A percentile compares a stretch with the other conserved stretches of the same genome.
Conservation (phyloP, 345 rosid genomes). For the Bruguiera gymnorhiza region DNA sequence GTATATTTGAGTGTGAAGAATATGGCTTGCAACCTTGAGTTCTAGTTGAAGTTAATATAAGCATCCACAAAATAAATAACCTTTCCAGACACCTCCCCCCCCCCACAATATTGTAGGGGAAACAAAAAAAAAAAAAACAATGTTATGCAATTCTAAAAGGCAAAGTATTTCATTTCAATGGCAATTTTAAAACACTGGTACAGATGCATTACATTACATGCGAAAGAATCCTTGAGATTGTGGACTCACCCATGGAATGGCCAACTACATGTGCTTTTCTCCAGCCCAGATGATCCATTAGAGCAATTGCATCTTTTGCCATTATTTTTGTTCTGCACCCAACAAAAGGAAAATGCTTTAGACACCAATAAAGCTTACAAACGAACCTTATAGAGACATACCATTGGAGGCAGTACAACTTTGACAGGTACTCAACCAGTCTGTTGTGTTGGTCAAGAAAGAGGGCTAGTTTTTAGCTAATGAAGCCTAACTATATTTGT, state of each 20-base stretch:
- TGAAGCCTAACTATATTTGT: too few relatives aligned
- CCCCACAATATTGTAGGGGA: too few relatives aligned
- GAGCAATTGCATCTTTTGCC: slow-evolving; percentile 81
- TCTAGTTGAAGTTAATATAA: neutral
- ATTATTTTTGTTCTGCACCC: slow-evolving; percentile 69
- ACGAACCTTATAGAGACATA: neutral
- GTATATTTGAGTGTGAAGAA: neutral
- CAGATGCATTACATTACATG: neutral
- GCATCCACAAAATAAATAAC: neutral
- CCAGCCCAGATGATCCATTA: slow-evolving; percentile 95
- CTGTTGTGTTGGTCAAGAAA: too few relatives aligned
- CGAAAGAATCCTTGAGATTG: neutral
- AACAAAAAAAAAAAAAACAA: too few relatives aligned
- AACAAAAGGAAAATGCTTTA: slow-evolving; percentile 3
- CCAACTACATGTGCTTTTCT: slow-evolving; percentile 76
- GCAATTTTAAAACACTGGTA: neutral
- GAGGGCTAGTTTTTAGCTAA: too few relatives aligned
- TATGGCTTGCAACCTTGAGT: neutral
- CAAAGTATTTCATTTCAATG: too few relatives aligned
- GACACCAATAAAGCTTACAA: neutral
- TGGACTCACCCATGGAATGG: slow-evolving; percentile 84
- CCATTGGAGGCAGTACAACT: neutral
- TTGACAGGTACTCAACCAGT: neutral
- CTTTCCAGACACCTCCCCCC: neutral
- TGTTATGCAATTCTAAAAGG: too few relatives aligned